These are phyloP conservation scores for Kwoniella sp. DNA, from an alignment of 768 basidiomycete species.

Conservation along the genomic window DNA sequence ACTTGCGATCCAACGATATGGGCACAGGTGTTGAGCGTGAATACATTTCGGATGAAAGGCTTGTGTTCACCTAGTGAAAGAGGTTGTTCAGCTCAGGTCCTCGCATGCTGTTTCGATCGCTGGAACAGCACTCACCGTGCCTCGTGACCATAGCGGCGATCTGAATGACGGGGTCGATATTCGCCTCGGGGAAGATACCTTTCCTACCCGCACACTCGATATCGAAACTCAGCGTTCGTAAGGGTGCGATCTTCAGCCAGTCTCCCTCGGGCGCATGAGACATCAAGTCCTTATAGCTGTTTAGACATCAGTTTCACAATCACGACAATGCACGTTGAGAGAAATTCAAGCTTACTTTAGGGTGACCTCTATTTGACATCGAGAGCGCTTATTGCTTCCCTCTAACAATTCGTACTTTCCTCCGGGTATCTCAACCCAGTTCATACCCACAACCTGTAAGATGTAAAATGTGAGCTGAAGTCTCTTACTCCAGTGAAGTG, in stretches of 20 bases:
- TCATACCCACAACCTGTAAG: constrained; percentile 90
- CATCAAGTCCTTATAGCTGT: constrained; percentile 79
- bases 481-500: constrained; percentile 7
- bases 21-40: constrained; percentile 90
- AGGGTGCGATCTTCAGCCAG: constrained; percentile 89
- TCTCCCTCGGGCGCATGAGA: constrained; percentile 89
- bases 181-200: constrained; percentile 92
- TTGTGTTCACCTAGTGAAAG: constrained; percentile 73
- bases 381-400: constrained; percentile 67
- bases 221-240: constrained; percentile 95
- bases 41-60: constrained; percentile 94
- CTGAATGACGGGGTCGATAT: constrained; percentile 91
- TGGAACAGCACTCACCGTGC: constrained; percentile 69
- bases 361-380: constrained; percentile 84
- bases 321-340: not conserved
- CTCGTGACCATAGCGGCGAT: constrained; percentile 99
- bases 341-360: constrained; percentile 64
- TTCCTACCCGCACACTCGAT: constrained; percentile 98
- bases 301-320: constrained; percentile 1
- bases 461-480: constrained; percentile 6
- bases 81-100: constrained; percentile 5
- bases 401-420: constrained; percentile 74
- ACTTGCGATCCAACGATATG: constrained; percentile 99
- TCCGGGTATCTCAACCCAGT: constrained; percentile 92
- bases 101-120: not conserved